These are phyloP conservation scores for Cryptococcus sp. DNA, from an alignment of 1,284 basidiomycete species.

Conservation along the genomic window DNA sequence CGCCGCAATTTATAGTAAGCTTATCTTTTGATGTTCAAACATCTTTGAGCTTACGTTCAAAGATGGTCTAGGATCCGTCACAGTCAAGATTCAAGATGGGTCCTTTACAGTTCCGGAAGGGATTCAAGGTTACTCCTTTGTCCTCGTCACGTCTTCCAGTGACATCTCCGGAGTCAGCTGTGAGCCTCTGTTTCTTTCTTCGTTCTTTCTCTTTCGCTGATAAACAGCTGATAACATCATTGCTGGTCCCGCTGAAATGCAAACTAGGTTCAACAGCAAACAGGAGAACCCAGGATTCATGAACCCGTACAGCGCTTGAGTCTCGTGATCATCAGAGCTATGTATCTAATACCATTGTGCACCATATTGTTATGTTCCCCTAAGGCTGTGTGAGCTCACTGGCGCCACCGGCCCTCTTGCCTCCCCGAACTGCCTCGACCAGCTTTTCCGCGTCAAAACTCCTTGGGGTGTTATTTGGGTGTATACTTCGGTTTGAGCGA, in stretches of 20 bases:
- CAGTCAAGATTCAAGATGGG: conserved; percentile 19
- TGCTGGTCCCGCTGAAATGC: conserved; percentile 25
- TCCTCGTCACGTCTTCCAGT: conserved; percentile 30
- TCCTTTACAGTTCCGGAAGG: conserved; percentile 37
- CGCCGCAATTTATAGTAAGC: neutral
- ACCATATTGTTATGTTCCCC: no score
- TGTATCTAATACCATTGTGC: no score
- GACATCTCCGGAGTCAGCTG: conserved; percentile 18
- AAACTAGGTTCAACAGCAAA: neutral
- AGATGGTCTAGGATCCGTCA: conserved; percentile 24
- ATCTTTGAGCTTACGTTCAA: conserved; percentile 17
- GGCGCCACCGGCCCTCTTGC: no score
- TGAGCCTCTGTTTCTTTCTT: neutral
- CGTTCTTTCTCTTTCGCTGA: neutral
- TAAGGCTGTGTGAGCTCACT: no score
- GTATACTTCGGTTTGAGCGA: no score
- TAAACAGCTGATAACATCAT: conserved; percentile 26
- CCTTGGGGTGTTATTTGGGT: no score
- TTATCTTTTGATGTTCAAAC: neutral
- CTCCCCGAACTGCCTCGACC: no score
- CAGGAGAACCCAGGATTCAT: conserved; percentile 3
- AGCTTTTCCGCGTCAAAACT: no score
- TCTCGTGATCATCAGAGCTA: no score
- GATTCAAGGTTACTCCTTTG: conserved; percentile 44
- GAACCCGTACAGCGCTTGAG: conserved; percentile 3